Evolutionary conservation across 2,329 filamentous ascomycete species (phyloP).

Genomic region (Exutisphaerella laricina): DNA sequence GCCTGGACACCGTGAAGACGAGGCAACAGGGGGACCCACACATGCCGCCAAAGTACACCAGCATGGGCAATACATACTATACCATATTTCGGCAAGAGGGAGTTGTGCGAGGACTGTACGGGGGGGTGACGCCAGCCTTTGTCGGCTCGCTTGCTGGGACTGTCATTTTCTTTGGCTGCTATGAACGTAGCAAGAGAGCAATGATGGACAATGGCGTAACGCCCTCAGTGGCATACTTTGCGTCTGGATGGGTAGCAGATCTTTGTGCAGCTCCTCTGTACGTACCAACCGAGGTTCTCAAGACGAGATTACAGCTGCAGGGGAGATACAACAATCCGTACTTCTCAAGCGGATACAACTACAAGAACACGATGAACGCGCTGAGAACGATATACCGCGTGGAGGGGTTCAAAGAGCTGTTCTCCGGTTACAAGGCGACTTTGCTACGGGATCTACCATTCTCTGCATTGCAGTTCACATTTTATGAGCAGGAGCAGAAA

Average conservation of each 20-base stretch:
- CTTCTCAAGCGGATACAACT: conserved; percentile 94
- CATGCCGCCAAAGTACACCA: conserved; percentile 86
- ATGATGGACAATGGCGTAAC: conserved; percentile 81
- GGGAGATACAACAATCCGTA: conserved; percentile 92
- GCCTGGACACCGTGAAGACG: conserved; percentile 96
- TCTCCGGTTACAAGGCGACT: conserved; percentile 95
- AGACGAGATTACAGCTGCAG: conserved; percentile 93
- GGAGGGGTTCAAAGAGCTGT: conserved; percentile 81
- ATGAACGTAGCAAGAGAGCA: conserved; percentile 88
- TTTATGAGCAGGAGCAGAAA: conserved; percentile 89
- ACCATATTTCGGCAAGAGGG: conserved; percentile 94
- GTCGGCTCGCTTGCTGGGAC: conserved; percentile 91
- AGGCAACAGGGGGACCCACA: conserved; percentile 94
- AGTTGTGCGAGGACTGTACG: conserved; percentile 76
- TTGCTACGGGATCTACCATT: conserved; percentile 92
- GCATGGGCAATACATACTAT: conserved; percentile 81
- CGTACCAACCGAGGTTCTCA: conserved; percentile 94
- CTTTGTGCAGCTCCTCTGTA: conserved; percentile 88
- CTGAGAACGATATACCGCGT: conserved; percentile 73
- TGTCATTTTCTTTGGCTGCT: conserved; percentile 90
- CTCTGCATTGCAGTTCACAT: conserved; percentile 93
- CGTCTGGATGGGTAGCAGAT: conserved; percentile 86
- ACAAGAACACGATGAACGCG: conserved; percentile 77
- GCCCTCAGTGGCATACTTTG: conserved; percentile 77
- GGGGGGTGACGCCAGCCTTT: conserved; percentile 87